These are phyloP conservation scores for Pseudopyricularia cyperi DNA, from an alignment of 2,329 filamentous ascomycete genomes.

Conservation along the genomic window DNA sequence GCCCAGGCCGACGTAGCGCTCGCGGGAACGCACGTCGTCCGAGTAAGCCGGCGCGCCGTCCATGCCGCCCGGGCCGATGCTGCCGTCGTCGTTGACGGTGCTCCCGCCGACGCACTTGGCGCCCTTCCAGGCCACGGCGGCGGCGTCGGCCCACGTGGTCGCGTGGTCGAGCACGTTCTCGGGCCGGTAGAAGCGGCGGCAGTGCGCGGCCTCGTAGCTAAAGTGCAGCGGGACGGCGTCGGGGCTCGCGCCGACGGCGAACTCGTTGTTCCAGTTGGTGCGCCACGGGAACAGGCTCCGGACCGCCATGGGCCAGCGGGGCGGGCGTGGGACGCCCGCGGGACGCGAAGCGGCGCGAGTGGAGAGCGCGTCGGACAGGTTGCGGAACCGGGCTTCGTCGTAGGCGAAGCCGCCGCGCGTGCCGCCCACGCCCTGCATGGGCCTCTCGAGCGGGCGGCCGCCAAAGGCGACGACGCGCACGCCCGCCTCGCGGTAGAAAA, in stretches of 20 bases:
- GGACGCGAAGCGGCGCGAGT: neutral
- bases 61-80: neutral
- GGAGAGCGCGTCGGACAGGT: constrained; percentile 8
- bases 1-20: constrained; percentile 7
- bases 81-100: neutral
- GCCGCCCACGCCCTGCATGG: constrained; percentile 50
- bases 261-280: neutral
- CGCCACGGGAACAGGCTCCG: neutral
- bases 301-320: constrained; percentile 12
- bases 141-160: constrained; percentile 31
- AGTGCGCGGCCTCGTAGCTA: constrained; percentile 33
- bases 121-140: constrained; percentile 18
- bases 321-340: constrained; percentile 6
- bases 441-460: constrained; percentile 36
- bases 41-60: neutral
- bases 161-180: constrained; percentile 31
- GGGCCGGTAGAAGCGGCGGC: constrained; percentile 38
- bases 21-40: neutral
- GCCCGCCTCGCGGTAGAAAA: constrained; percentile 17
- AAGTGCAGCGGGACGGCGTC: constrained; percentile 29
- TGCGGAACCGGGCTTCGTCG: constrained; percentile 10
- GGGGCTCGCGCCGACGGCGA: neutral
- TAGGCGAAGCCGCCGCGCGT: constrained; percentile 33
- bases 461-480: constrained; percentile 45
- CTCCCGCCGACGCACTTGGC: constrained; percentile 1